Evolutionary conservation across 2,329 filamentous ascomycete genomes (phyloP).

Genomic region (Microcera coccophila): DNA sequence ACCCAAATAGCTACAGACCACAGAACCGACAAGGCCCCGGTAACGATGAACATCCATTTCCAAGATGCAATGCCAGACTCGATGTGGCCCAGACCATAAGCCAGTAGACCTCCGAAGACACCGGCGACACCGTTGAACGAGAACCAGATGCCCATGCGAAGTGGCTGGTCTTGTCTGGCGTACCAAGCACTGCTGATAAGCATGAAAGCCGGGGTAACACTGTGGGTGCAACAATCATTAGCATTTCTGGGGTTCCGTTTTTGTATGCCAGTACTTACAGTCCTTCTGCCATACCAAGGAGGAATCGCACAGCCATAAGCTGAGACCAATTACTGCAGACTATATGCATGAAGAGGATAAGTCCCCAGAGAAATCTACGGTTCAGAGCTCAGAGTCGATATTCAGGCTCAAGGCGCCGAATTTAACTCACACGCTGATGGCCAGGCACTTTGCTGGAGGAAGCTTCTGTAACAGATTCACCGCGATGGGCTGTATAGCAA

Average conservation of each 20-base stretch:
- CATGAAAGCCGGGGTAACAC: background rate
- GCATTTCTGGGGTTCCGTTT: background rate
- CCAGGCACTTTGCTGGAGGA: background rate
- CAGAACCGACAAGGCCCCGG: conserved; percentile 24
- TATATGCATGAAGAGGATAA: background rate
- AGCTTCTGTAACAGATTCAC: background rate
- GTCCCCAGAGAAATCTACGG: background rate
- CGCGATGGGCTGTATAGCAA: background rate
- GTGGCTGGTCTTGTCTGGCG: conserved; percentile 24
- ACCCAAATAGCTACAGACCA: conserved; percentile 55
- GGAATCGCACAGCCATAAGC: background rate
- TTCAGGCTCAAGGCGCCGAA: too few relatives aligned
- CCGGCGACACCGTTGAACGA: background rate
- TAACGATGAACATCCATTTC: conserved; percentile 23
- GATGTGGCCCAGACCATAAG: conserved; percentile 17
- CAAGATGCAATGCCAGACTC: conserved; percentile 21
- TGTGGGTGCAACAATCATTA: background rate
- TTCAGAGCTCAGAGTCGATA: too few relatives aligned
- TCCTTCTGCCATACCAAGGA: background rate
- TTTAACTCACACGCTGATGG: background rate
- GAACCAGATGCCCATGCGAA: conserved; percentile 19
- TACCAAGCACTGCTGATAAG: conserved; percentile 31
- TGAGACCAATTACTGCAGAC: background rate
- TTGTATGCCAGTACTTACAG: background rate
- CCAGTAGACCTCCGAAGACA: conserved; percentile 17